Evolutionary conservation across 805 yeast species (phyloP), one percentile per base, ranked within the genome.

Genomic region (Clavispora vitiphila): DNA sequence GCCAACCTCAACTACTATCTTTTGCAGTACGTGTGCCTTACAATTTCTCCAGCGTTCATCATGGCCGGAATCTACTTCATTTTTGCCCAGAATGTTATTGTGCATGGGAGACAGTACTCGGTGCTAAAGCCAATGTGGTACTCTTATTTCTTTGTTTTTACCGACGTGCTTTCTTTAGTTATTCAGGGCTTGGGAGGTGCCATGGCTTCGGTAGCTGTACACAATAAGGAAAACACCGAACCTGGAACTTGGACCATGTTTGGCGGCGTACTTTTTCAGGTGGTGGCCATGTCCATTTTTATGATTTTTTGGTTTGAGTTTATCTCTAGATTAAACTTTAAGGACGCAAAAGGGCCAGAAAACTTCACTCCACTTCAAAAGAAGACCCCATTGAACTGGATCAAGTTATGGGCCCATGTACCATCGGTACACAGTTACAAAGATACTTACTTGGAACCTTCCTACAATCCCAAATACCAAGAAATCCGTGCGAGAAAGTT

Each of bases 111-210:
- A 35, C 54, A 58, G 27, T 69, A 60, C 47, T 63, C 71, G 16
- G 50, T 64, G 2, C 55, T 67, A 44, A 63, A 61, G 43, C 74
- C 74, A 4, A 57, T 68, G 60, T 67, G 71, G 71, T 69, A 69
- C 44, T 61, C 73, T 1, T 69, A 69, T 53, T 56, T 68, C 20
- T 69, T 69, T 46, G 65, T 69, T 39, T 55, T 64, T 5, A 43
- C 56, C 19, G 74, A 69, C 44, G 64, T 67, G 6, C 25, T 67
- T 3, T 64, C 72, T 2, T 54, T 69, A 15, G 23, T 67, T 16
- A 53, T 69, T 24, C 74, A 69, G 48, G 71, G 69, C 5, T 58
- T 56, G 18, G 72, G 70, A 6, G 72, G 72, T 14, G 74, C 69
- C 24, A 58, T 58, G 41, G 51, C 64, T 15, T 55, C 68, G 10